Evolutionary conservation across 768 basidiomycete species (phyloP), one percentile per base, ranked within the genome.

Genomic region (Lactarius quietus): DNA sequence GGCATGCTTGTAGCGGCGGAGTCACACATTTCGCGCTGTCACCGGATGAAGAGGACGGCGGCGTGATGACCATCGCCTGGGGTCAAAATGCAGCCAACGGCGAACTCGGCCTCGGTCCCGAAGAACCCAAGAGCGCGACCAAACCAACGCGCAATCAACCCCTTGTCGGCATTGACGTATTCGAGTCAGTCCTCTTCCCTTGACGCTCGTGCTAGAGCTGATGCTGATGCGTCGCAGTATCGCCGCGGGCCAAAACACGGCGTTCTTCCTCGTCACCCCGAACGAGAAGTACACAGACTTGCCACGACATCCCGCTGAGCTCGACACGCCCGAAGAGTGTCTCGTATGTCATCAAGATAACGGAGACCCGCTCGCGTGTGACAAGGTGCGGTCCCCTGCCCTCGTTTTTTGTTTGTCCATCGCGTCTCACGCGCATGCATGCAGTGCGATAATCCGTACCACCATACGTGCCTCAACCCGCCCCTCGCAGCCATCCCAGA

Each of bases 391-490:
- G 62, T 23, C 10, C n/a, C 63, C 35, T 51, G 33, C 54, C 55
- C 63, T 31, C n/a, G n/a, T n/a, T n/a, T n/a, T n/a, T n/a, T n/a
- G n/a, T n/a, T n/a, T n/a, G n/a, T n/a, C n/a, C 36, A 58, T 38
- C 18, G 58, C 45, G 48, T 29, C 31, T 56, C 36, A 41, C 12
- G n/a, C 7, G 26, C 26, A 9, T 35, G 26, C 52, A 20, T n/a
- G 12, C 67, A 96, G 91, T 98, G 95, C 73, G 95, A 98, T 73
- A 81, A 83, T 51, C 92, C 93, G 1, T 96, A 89, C 74, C 95
- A 98, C 74, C 79, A 91, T 17, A 80, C 80, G 15, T 98, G 95
- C 74, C 83, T 95, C 53, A 77, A 80, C 51, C 93, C 94, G 20
- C 92, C 94, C 2, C 76, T 98, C 54, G 74, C 78, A 18, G 84